Base-by-base conservation (phyloP, 2,329 filamentous ascomycete species). In the Cercospora zeae-maydis region DNA sequence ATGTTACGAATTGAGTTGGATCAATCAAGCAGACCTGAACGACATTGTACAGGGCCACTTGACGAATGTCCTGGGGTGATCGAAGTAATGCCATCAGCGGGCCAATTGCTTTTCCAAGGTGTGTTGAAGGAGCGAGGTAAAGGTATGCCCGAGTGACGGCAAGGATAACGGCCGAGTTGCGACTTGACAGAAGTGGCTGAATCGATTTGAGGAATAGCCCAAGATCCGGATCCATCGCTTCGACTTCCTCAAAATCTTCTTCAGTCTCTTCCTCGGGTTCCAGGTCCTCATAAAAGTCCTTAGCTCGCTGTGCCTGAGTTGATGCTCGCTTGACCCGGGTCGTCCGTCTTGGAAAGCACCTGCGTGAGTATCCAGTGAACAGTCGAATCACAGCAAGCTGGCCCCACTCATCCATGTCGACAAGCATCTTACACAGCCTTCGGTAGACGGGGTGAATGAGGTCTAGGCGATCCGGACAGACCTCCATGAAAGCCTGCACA, bases 391-490 rank as follows among this genome's bases (percentile, higher is more conserved):
- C 90, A 1, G 92, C 89, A 59, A 98, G 77, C 78, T 99, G 95
- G 45, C 92, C 90, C 95, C 95, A 99, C 78, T 99, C 95, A 73
- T 99, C 95, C 95, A 99, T 99, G 74, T 99, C 95, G 24, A 97
- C 92, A 58, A 98, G 80, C 80, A 97, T 96, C 75, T 87, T 91
- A 66, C 96, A 88, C 66, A 99, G 80, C 36, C 85, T 83, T 56
- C 91, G 86, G 78, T 98, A 99, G 74, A 96, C 90, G 68, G 89
- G 88, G 77, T 99, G 95, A 69, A 99, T 87, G 63, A 99, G 79
- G 74, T 97, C 93, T 67, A 96, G 83, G 59, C 90, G 83, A 14
- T 96, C 89, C 0, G 95, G 93, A 69, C 93, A 98, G 30, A 98
- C 82, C 67, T 96, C 92, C 75, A 96, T 77, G 71, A 96, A 97